phyloP scores from a whole-genome alignment of 1,284 basidiomycete genomes.

The Ustilago lituana region DNA sequence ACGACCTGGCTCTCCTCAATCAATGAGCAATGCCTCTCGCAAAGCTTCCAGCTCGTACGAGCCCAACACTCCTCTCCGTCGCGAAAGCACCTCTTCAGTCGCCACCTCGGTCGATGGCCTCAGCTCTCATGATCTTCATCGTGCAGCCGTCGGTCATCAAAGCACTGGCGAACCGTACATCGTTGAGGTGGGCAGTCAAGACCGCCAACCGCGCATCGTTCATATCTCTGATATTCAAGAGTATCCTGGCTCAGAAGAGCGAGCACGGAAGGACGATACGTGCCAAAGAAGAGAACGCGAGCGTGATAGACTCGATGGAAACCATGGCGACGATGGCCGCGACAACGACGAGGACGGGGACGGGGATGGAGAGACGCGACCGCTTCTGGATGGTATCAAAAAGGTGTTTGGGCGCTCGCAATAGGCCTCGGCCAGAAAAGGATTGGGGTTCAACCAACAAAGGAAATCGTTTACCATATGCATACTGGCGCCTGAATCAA shows the following conservation, averaged over 20 bases:
- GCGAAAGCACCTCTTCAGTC: slow-evolving; percentile 28
- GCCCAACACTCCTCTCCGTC: slow-evolving; percentile 24
- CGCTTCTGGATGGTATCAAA: slow-evolving; percentile 29
- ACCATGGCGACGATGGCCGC: not conserved
- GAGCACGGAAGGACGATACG: slow-evolving; percentile 18
- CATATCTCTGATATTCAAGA: slow-evolving; percentile 48
- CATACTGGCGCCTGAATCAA: no score
- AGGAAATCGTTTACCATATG: no score
- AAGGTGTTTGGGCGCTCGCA: slow-evolving; percentile 25
- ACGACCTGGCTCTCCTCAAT: slow-evolving; percentile 42
- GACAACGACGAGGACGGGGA: slow-evolving; percentile 6
- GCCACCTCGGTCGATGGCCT: slow-evolving; percentile 27
- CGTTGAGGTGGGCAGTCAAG: slow-evolving; percentile 55
- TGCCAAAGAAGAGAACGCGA: not conserved
- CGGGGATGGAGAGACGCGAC: slow-evolving; percentile 23
- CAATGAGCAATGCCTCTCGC: slow-evolving; percentile 14
- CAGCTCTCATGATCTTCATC: slow-evolving; percentile 30
- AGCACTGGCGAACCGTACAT: slow-evolving; percentile 50
- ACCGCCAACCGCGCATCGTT: slow-evolving; percentile 36
- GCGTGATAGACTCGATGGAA: slow-evolving; percentile 1
- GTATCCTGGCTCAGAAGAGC: slow-evolving; percentile 32
- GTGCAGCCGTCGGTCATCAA: slow-evolving; percentile 19
- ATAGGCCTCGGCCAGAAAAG: no score
- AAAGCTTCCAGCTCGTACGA: slow-evolving; percentile 23
- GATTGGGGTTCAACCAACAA: no score